Base-by-base conservation (phyloP, 164 flowering plant genomes). In the Chloranthus sessilifolius region DNA sequence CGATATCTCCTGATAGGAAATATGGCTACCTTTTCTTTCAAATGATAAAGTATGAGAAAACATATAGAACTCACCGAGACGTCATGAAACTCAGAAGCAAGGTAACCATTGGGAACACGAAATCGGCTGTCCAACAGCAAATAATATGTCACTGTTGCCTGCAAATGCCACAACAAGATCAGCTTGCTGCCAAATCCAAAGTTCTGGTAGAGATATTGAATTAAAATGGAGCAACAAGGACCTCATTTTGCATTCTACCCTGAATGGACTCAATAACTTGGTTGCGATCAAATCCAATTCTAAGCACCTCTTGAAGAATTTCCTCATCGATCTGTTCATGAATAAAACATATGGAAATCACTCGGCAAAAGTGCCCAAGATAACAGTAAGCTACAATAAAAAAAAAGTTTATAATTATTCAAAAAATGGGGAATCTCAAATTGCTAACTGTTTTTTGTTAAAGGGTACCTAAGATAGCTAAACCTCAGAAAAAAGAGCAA, bases 141-240 rank as follows among this genome's bases (percentile, higher is more conserved):
- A 39, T 67, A 62, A 39, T 71, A 74, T 9, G 78, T 30, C 25
- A 74, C 66, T 4, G 73, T 71, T 12, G 64, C 73, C 75, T 74
- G 74, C 43, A 50, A 17, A 56, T 36, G 36, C 23, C 2, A 51
- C 15, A 33, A 49, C 15, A 33, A 49, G 19, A 37, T 21, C 17
- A 28, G 11, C 24, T 17, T 27, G 2, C 3, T 20, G 26, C 7
- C 44, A 28, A 17, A 46, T 19, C 7, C 44, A 28, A 17, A 46
- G 11, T 50, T 3, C 40, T 34, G 22, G 31, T n/a, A 11, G 10
- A 16, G 23, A 21, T 19, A 11, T 44, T 19, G 28, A 26, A 17
- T 44, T 44, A 11, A 29, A 7, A 30, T 31, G 31, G 10, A 11
- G 26, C 3, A n/a, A n/a, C 0, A 1, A 10, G 41, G 16, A 73